Evolutionary conservation across 2,329 filamentous ascomycete genomes (phyloP).

Genomic region (Xylaria sp.): DNA sequence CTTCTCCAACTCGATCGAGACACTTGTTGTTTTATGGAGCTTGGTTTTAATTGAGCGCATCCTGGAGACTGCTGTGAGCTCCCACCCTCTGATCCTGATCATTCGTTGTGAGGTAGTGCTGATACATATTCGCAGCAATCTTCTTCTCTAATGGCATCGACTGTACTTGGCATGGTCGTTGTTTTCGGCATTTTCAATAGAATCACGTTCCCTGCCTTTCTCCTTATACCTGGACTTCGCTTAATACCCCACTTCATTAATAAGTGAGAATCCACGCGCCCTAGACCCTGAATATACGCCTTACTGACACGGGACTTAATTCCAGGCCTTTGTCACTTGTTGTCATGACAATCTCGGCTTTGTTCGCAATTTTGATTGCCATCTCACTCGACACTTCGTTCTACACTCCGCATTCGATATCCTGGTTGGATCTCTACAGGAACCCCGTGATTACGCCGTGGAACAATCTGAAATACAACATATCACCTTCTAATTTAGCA

Average conservation of each 20-base stretch:
- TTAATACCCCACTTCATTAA: slow-evolving; percentile 86
- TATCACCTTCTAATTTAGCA: slow-evolving; percentile 74
- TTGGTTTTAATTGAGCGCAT: slow-evolving; percentile 92
- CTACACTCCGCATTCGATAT: slow-evolving; percentile 73
- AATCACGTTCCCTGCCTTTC: slow-evolving; percentile 95
- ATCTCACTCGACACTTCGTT: slow-evolving; percentile 87
- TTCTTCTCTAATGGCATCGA: slow-evolving; percentile 79
- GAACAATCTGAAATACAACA: slow-evolving; percentile 83
- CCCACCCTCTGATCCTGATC: slow-evolving; percentile 1
- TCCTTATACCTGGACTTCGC: slow-evolving; percentile 84
- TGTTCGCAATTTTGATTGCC: slow-evolving; percentile 76
- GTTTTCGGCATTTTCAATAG: slow-evolving; percentile 94
- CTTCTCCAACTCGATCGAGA: slow-evolving; percentile 97
- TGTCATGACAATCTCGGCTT: slow-evolving; percentile 71
- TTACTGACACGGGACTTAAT: slow-evolving; percentile 38
- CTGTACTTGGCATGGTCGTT: slow-evolving; percentile 80
- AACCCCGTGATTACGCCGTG: slow-evolving; percentile 79
- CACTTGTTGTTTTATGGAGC: slow-evolving; percentile 90
- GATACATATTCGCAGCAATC: slow-evolving; percentile 64
- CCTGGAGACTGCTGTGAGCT: slow-evolving; percentile 76
- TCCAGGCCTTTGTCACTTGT: slow-evolving; percentile 69
- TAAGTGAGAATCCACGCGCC: slow-evolving; percentile 67
- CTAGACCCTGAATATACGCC: not conserved
- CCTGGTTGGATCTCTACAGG: slow-evolving; percentile 71
- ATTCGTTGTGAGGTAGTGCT: slow-evolving; percentile 1